phyloP scores from a whole-genome alignment of 106 monocot genomes.

The Allium sativum region DNA sequence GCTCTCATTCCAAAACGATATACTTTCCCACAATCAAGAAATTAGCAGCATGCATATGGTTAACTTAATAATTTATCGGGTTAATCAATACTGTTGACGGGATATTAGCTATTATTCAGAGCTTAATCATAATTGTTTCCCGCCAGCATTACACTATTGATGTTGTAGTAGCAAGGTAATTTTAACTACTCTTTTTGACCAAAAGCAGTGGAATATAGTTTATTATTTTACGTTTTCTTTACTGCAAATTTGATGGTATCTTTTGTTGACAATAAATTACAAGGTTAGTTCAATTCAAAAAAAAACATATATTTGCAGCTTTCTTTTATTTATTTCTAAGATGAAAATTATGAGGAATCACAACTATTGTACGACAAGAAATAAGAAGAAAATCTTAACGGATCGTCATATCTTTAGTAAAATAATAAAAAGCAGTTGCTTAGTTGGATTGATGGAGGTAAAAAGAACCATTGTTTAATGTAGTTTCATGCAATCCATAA shows the following conservation, averaged over 20 bases:
- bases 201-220: no score
- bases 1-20: no score
- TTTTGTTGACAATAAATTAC: conserved; percentile 65
- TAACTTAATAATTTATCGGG: neutral
- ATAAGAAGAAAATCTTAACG: neutral
- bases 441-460: no score
- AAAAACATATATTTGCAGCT: neutral
- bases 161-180: conserved; percentile 80
- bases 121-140: no score
- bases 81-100: no score
- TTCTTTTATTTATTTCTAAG: neutral
- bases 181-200: neutral
- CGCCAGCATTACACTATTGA: no score
- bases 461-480: neutral
- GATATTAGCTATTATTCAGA: no score
- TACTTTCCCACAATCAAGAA: no score
- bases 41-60: no score
- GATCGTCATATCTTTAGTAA: neutral
- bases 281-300: conserved; percentile 29
- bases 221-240: neutral
- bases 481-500: neutral
- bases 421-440: no score
- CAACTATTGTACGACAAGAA: no score
- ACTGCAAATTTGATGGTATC: conserved; percentile 80
- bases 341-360: no score